Evolutionary conservation across 2,329 filamentous ascomycete species (phyloP).

Genomic region (Kalmusia sp.): DNA sequence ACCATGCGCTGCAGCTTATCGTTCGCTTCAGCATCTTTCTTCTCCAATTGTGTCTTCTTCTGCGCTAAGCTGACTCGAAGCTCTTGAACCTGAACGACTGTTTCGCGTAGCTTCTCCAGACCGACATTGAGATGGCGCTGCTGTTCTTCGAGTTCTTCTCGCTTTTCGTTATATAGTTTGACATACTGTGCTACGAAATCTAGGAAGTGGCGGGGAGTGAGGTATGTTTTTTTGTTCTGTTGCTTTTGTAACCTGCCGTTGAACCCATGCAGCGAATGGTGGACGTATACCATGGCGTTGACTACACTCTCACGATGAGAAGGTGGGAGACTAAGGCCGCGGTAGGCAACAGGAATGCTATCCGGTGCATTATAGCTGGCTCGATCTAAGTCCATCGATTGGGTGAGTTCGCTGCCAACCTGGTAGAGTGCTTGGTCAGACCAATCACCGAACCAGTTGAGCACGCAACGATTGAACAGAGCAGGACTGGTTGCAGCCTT

Average conservation of each 20-base stretch:
- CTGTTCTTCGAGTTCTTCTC: slow-evolving; percentile 97
- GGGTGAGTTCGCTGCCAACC: slow-evolving; percentile 92
- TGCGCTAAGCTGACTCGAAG: slow-evolving; percentile 87
- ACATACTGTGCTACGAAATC: slow-evolving; percentile 99
- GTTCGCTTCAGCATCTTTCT: slow-evolving; percentile 93
- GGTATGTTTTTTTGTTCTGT: slow-evolving; percentile 89
- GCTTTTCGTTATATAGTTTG: slow-evolving; percentile 96
- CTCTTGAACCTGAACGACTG: slow-evolving; percentile 95
- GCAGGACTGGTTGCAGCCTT: slow-evolving; percentile 98
- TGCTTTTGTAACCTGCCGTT: slow-evolving; percentile 89
- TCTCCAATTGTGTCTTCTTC: slow-evolving; percentile 92
- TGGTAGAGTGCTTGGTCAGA: slow-evolving; percentile 99
- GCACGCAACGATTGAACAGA: slow-evolving; percentile 98
- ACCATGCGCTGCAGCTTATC: slow-evolving; percentile 98
- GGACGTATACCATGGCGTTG: slow-evolving; percentile 99
- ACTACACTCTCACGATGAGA: slow-evolving; percentile 91
- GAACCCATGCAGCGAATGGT: slow-evolving; percentile 91
- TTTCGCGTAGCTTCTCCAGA: slow-evolving; percentile 95
- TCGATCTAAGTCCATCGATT: slow-evolving; percentile 93
- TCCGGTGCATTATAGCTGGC: slow-evolving; percentile 86
- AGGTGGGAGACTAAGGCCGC: slow-evolving; percentile 81
- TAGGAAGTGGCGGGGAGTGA: slow-evolving; percentile 95
- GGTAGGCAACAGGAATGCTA: slow-evolving; percentile 90
- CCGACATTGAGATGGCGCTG: slow-evolving; percentile 98
- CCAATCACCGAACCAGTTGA: slow-evolving; percentile 99